Evolutionary conservation across 2,329 filamentous ascomycete species (phyloP).

Genomic region (Penicillium brevicompactum): DNA sequence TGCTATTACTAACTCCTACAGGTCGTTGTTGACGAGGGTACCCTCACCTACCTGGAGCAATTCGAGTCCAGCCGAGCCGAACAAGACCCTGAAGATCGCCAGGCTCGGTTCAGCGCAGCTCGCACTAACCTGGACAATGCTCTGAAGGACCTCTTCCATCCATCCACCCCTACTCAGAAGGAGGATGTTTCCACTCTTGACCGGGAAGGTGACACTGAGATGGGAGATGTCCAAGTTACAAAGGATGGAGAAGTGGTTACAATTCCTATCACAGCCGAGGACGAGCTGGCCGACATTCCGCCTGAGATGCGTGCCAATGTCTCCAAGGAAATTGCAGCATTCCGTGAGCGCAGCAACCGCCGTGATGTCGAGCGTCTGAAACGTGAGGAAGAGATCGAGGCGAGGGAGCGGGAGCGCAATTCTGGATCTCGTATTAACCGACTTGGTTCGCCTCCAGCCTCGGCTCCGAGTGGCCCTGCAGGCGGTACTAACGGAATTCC

Average conservation of each 20-base stretch:
- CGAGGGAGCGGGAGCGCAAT: slow-evolving; percentile 75
- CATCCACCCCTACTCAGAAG: slow-evolving; percentile 52
- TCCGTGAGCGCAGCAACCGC: slow-evolving; percentile 86
- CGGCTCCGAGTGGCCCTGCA: slow-evolving; percentile 63
- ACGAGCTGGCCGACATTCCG: slow-evolving; percentile 93
- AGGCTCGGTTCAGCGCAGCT: slow-evolving; percentile 71
- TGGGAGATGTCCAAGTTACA: slow-evolving; percentile 63
- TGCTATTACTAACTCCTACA: slow-evolving; percentile 31
- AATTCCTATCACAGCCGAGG: slow-evolving; percentile 82
- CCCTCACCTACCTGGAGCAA: slow-evolving; percentile 81
- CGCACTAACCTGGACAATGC: slow-evolving; percentile 68
- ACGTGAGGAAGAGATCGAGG: slow-evolving; percentile 90
- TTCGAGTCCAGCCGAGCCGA: slow-evolving; percentile 70
- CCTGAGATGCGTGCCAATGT: slow-evolving; percentile 95
- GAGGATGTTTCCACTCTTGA: slow-evolving; percentile 55
- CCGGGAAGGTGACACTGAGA: slow-evolving; percentile 66
- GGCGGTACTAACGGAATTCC: slow-evolving; percentile 74
- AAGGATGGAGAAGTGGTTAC: slow-evolving; percentile 79
- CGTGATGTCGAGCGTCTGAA: slow-evolving; percentile 85
- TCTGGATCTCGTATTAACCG: slow-evolving; percentile 64
- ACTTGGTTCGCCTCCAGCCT: slow-evolving; percentile 69
- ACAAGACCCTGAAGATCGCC: slow-evolving; percentile 60
- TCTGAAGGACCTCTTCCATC: slow-evolving; percentile 72
- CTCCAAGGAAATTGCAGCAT: slow-evolving; percentile 88
- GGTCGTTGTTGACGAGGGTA: slow-evolving; percentile 77